These are phyloP conservation scores for Hondaea fermentalgiana DNA, from an alignment of 108 stramenopile species.

Conservation along the genomic window DNA sequence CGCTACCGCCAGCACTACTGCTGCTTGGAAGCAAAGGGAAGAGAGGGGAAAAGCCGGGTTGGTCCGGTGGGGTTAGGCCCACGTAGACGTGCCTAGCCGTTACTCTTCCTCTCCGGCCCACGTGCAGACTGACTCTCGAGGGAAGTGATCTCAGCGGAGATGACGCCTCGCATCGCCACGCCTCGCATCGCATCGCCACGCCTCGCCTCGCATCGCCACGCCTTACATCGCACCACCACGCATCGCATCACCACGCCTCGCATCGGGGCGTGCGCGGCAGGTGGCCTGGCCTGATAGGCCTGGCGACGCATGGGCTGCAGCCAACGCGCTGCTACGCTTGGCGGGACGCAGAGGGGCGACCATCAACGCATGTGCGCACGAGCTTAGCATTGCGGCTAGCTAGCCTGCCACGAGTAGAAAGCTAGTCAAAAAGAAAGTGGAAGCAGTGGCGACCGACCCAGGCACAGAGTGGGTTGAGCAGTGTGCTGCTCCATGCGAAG, in stretches of 20 bases:
- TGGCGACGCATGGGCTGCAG: neutral
- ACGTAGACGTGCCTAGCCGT: neutral
- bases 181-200: neutral
- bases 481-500: too few species aligned
- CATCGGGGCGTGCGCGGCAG: neutral
- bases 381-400: neutral
- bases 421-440: too few species aligned
- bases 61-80: neutral
- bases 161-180: neutral
- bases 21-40: too few species aligned
- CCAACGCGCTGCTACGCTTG: neutral
- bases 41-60: too few species aligned
- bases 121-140: neutral
- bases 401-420: neutral
- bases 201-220: neutral
- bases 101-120: neutral
- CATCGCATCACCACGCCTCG: neutral
- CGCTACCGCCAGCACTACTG: too few species aligned
- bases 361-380: too few species aligned
- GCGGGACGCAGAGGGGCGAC: neutral
- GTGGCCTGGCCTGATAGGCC: neutral
- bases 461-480: too few species aligned
- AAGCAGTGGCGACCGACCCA: too few species aligned
- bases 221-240: neutral
- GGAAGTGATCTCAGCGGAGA: neutral